These are phyloP conservation scores for Dryadomyces sulphureus DNA, from an alignment of 2,329 filamentous ascomycete genomes.

Conservation along the genomic window DNA sequence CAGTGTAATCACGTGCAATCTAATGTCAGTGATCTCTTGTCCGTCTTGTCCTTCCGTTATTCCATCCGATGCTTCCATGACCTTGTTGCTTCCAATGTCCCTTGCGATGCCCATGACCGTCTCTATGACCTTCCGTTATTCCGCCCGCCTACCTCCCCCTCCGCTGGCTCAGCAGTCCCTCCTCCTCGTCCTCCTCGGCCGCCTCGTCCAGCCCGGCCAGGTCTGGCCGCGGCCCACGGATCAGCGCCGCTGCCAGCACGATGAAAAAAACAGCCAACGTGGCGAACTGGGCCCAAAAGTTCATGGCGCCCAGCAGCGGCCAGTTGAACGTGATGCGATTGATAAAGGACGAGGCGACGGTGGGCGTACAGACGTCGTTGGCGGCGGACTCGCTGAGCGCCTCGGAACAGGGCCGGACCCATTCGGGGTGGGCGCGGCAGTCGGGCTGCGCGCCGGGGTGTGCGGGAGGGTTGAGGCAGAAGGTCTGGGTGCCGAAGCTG, in stretches of 20 bases:
- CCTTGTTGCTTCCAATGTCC: neutral
- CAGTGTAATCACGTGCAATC: too few relatives aligned
- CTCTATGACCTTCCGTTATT: conserved; percentile 77
- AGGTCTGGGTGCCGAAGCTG: conserved; percentile 86
- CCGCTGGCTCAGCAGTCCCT: conserved; percentile 78
- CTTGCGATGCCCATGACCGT: conserved; percentile 4
- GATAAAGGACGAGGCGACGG: conserved; percentile 80
- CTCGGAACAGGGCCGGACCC: conserved; percentile 74
- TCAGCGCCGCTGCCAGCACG: conserved; percentile 63
- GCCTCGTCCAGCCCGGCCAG: conserved; percentile 73
- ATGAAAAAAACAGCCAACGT: conserved; percentile 76
- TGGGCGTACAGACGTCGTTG: conserved; percentile 74
- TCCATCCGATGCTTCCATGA: neutral
- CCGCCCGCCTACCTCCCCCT: conserved; percentile 65
- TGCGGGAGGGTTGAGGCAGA: conserved; percentile 59
- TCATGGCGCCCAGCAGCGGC: conserved; percentile 83
- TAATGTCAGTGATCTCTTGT: too few relatives aligned
- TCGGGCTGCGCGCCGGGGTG: conserved; percentile 54
- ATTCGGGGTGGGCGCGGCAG: conserved; percentile 54
- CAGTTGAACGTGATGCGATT: conserved; percentile 89
- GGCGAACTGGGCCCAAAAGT: conserved; percentile 92
- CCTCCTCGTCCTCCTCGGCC: conserved; percentile 82
- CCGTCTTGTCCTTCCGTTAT: too few relatives aligned
- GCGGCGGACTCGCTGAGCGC: conserved; percentile 55
- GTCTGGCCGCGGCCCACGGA: conserved; percentile 67